These are phyloP conservation scores for Puccinia coronata DNA, from an alignment of 1,284 basidiomycete species.

Conservation along the genomic window DNA sequence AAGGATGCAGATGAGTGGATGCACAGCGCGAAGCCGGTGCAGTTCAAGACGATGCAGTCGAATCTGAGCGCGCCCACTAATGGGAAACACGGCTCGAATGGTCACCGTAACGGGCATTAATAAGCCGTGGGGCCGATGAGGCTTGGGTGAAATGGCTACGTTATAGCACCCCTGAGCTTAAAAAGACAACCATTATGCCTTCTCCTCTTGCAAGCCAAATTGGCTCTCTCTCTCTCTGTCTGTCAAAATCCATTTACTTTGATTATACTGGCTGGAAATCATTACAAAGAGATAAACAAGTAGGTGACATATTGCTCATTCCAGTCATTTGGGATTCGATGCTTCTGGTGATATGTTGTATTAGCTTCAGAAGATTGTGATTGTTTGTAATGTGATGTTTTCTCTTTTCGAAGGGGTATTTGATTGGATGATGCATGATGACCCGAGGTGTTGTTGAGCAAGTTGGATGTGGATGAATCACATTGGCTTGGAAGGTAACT, in stretches of 20 bases:
- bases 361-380: no score
- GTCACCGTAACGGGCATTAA: not conserved
- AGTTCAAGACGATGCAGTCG: slow-evolving; percentile 27
- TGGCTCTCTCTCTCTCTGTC: not conserved
- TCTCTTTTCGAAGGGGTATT: no score
- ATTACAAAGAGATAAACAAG: no score
- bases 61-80: not conserved
- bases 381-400: no score
- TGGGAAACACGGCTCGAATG: not conserved
- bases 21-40: slow-evolving; percentile 14
- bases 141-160: not conserved
- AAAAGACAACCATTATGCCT: no score
- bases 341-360: no score
- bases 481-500: slow-evolving; percentile 83
- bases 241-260: no score
- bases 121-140: not conserved
- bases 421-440: not conserved
- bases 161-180: no score
- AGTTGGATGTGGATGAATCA: slow-evolving; percentile 60
- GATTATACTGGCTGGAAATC: no score
- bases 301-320: no score
- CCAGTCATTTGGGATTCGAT: no score
- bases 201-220: not conserved
- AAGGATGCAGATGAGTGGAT: slow-evolving; percentile 42
- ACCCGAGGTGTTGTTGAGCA: not conserved